Base-by-base conservation (phyloP, 768 basidiomycete genomes). In the Hortiboletus flavorubellus region DNA sequence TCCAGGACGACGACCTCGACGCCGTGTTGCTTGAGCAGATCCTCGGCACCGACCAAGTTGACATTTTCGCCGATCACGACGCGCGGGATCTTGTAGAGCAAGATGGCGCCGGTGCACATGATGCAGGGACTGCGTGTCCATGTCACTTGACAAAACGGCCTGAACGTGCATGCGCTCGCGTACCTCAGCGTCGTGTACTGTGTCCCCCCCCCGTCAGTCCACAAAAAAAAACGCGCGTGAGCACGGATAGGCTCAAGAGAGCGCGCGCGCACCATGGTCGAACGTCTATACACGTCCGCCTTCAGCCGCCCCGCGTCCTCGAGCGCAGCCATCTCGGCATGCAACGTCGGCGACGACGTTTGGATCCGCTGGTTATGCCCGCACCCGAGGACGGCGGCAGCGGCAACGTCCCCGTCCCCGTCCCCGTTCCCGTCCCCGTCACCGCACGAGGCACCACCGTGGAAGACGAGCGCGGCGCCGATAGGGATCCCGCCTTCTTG, bases 1-100 rank as follows among this genome's bases (percentile, higher is more conserved):
- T 83, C 65, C 33, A 80, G 39, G 35, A 82, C 75, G 40, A 78
- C 58, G 29, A 83, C 75, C 56, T 88, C 79, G 18, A 86, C 80
- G 3, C 84, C 84, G 18, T 75, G 70, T 14, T 64, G 67, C 37
- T 72, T 75, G 15, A 88, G 73, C 18, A 85, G 70, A 18, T 79
- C 75, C 59, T 87, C 85, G 1, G 74, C 78, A 9, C 82, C 83
- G 15, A 76, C 56, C 60, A 79, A 83, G 37, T 75, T 86, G 16
- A 56, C 44, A 58, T 85, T 84, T 64, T 87, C 85, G 16, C 84
- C 85, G 45, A 87, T 80, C 11, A 88, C 84, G 8, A 86, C 79
- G 7, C 85, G 77, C 5, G 82, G 81, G 39, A 87, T 85, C 44
- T 79, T 79, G 69, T 84, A 86, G 10, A 86, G 72, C n/a, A 83